These are phyloP conservation scores for Fomitopsis pulvina DNA, from an alignment of 768 basidiomycete species.

Conservation along the genomic window DNA sequence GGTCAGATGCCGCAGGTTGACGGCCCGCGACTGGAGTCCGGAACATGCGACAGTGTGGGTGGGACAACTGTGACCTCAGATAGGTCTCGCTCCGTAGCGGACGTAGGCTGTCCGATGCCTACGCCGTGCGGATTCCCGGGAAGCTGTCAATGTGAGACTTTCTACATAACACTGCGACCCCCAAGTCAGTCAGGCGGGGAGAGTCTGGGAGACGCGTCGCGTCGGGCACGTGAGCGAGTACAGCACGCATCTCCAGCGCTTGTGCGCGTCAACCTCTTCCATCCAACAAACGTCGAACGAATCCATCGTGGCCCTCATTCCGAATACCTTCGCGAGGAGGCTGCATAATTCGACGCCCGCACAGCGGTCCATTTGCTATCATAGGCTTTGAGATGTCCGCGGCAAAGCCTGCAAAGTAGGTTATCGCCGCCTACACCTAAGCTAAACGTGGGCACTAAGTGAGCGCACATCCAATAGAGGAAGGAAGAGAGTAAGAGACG, in stretches of 20 bases:
- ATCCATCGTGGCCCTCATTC: constrained; percentile 20
- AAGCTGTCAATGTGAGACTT: background rate
- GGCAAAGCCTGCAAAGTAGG: constrained; percentile 21
- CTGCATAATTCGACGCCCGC: constrained; percentile 1
- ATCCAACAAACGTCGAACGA: constrained; percentile 9
- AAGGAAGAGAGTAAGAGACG: constrained; percentile 43
- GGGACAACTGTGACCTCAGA: too few species aligned
- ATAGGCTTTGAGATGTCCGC: constrained; percentile 13
- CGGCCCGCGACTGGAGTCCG: too few species aligned
- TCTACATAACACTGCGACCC: too few species aligned
- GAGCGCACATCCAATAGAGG: constrained; percentile 26
- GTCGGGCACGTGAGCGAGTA: background rate
- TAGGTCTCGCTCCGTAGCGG: too few species aligned
- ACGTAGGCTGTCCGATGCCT: too few species aligned
- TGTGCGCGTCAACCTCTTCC: background rate
- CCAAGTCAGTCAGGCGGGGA: too few species aligned
- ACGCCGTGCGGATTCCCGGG: too few species aligned
- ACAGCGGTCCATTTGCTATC: background rate
- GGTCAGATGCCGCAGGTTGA: background rate
- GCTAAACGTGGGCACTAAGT: background rate
- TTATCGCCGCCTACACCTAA: constrained; percentile 5
- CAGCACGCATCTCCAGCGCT: background rate
- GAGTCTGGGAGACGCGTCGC: background rate
- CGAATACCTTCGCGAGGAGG: background rate
- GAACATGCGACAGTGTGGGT: too few species aligned